phyloP scores from a whole-genome alignment of 139 green algal species.

The Chlamydomonas sphaeroides region DNA sequence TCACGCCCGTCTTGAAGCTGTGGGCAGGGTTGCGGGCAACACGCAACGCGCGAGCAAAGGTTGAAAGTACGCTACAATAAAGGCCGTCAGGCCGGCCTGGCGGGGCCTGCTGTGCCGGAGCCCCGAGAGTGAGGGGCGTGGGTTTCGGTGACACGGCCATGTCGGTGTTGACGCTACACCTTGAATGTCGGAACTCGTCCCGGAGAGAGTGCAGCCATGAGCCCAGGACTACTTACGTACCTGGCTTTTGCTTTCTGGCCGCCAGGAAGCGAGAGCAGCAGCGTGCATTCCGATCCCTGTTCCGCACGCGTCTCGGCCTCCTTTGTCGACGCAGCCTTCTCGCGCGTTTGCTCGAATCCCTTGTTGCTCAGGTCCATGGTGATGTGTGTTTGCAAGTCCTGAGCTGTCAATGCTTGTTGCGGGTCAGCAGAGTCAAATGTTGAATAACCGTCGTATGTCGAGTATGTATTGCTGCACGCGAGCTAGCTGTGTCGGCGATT shows the following conservation, averaged over 20 bases:
- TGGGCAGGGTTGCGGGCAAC: neutral
- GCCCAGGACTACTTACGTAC: neutral
- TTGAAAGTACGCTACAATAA: too few relatives aligned
- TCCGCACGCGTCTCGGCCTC: slow-evolving; percentile 11
- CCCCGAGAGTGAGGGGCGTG: neutral
- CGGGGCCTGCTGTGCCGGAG: neutral
- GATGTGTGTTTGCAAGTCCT: too few relatives aligned
- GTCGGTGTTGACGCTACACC: neutral
- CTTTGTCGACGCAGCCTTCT: neutral
- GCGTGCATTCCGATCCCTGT: slow-evolving; percentile 6
- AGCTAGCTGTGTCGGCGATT: too few relatives aligned
- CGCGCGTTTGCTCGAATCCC: neutral
- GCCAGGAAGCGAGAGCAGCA: neutral
- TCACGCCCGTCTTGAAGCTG: slow-evolving; percentile 54
- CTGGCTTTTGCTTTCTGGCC: slow-evolving; percentile 8
- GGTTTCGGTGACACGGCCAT: neutral
- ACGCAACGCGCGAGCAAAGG: too few relatives aligned
- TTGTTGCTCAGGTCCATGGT: neutral
- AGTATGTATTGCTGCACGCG: too few relatives aligned
- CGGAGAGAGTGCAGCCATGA: too few relatives aligned
- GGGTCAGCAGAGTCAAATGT: too few relatives aligned
- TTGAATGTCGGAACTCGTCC: neutral
- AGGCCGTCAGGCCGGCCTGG: too few relatives aligned
- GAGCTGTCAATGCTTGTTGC: too few relatives aligned
- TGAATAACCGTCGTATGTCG: too few relatives aligned